Percentiles rank a stretch among this genome's conserved stretches.
phyloP scores from a whole-genome alignment of 2,329 filamentous ascomycete species.

The Lachnum nothofagi region DNA sequence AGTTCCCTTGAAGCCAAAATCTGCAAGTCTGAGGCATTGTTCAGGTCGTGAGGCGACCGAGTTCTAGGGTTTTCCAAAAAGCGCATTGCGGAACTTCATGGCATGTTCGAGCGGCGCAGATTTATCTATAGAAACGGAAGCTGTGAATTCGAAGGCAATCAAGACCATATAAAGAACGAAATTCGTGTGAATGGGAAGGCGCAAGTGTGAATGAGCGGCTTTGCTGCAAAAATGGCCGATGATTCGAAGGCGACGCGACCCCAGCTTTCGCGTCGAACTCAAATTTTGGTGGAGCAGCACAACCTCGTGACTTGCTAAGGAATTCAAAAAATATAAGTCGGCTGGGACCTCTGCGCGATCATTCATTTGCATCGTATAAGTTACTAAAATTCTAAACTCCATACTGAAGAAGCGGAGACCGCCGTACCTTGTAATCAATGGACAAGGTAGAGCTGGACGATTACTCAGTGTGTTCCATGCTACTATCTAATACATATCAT shows the following conservation, averaged over 20 bases:
- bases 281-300: background rate
- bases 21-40: conserved; percentile 41
- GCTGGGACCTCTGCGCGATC: no score
- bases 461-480: no score
- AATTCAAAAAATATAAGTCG: no score
- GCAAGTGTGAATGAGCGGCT: background rate
- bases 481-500: no score
- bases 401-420: no score
- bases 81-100: conserved; percentile 10
- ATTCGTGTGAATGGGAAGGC: background rate
- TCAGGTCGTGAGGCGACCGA: conserved; percentile 1
- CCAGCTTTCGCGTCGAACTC: background rate
- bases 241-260: background rate
- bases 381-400: no score
- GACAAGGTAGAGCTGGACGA: no score
- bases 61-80: conserved; percentile 1
- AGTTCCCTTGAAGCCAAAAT: conserved; percentile 61
- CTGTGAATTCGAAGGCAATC: background rate
- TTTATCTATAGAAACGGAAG: background rate
- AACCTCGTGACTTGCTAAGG: no score
- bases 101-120: background rate
- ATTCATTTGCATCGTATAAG: no score
- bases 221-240: background rate
- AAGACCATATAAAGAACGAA: background rate
- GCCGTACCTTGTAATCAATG: no score